phyloP scores from a whole-genome alignment of 495 filamentous ascomycete species.

The Penicillium macrosclerotiorum region DNA sequence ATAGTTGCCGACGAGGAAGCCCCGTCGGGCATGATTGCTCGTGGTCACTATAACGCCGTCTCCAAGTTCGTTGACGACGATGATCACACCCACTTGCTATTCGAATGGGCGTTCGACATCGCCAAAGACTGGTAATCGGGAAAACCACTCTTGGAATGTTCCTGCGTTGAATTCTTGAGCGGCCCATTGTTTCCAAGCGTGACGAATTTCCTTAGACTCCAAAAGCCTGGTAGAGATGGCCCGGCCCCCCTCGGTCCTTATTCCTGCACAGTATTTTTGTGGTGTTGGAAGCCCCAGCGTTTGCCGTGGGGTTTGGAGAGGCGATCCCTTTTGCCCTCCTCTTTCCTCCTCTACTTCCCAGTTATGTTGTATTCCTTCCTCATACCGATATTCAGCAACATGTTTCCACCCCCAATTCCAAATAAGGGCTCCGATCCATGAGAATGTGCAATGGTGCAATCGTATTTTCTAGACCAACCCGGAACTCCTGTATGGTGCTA shows the following conservation, averaged over 20 bases:
- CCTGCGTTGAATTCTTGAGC: slow-evolving; percentile 29
- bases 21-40: slow-evolving; percentile 80
- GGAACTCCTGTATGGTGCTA: slow-evolving; percentile 35
- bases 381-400: slow-evolving; percentile 9
- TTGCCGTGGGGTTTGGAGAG: no score
- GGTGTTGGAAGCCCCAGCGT: no score
- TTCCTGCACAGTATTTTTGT: slow-evolving; percentile 19
- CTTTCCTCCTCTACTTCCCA: neutral
- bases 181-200: slow-evolving; percentile 31
- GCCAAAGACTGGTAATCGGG: slow-evolving; percentile 76
- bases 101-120: slow-evolving; percentile 94
- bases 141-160: slow-evolving; percentile 7
- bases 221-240: slow-evolving; percentile 27
- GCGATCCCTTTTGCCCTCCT: no score
- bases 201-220: slow-evolving; percentile 30
- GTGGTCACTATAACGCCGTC: slow-evolving; percentile 80
- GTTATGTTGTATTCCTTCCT: slow-evolving; percentile 8
- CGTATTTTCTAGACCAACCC: slow-evolving; percentile 12
- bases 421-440: slow-evolving; percentile 12
- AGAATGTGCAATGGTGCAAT: slow-evolving; percentile 25
- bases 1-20: slow-evolving; percentile 86
- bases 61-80: slow-evolving; percentile 94
- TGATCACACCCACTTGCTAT: slow-evolving; percentile 76
- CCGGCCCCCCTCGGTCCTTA: slow-evolving; percentile 8
- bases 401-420: slow-evolving; percentile 18